Base-by-base conservation (phyloP, 1,139 yeast species). In the Blastobotrys aristatus region DNA sequence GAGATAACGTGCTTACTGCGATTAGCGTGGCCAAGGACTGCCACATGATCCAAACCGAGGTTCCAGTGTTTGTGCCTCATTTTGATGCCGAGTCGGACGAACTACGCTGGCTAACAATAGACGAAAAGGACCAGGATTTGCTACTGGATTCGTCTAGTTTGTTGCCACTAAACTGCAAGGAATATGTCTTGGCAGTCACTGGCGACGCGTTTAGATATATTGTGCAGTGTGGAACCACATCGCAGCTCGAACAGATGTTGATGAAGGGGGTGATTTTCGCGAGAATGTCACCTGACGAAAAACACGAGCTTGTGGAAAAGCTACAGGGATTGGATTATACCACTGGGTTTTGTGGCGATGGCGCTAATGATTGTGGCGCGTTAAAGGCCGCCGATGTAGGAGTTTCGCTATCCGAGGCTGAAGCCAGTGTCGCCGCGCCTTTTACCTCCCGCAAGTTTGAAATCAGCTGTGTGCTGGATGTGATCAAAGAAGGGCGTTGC, bases 221-320 rank as follows among this genome's bases (percentile, higher is more conserved):
- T 30, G 73, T 90, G n/a, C 69, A 68, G 47, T 56, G 57, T 37
- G 73, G 72, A 1, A 56, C 63, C n/a, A 53, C 50, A 14, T 59
- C 56, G 4, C 66, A 64, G 42, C 49, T 66, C 17, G 82, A 83
- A 50, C 76, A 74, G 43, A 74, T 92, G 60, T 72, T 94, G 47
- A 72, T 89, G 71, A 80, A 78, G 54, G 80, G 92, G 52, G 79
- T 82, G 43, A 78, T 92, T 6, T 94, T 82, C 69, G 97, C 98
- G 0, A 75, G 99, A 56, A 92, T 92, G 99, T 90, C 97, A 0
- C 99, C 99, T 0, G 98, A 92, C 66, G 99, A 92, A 63, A 92
- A 92, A 63, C 96, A 92, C 63, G 98, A 92, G 67, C 72, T 92
- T 46, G 97, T 92, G 27, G 92, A 86, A 58, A 89, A 85, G 62